Evolutionary conservation across 345 rosid genomes (phyloP).

Genomic region (Erucastrum elatum): DNA sequence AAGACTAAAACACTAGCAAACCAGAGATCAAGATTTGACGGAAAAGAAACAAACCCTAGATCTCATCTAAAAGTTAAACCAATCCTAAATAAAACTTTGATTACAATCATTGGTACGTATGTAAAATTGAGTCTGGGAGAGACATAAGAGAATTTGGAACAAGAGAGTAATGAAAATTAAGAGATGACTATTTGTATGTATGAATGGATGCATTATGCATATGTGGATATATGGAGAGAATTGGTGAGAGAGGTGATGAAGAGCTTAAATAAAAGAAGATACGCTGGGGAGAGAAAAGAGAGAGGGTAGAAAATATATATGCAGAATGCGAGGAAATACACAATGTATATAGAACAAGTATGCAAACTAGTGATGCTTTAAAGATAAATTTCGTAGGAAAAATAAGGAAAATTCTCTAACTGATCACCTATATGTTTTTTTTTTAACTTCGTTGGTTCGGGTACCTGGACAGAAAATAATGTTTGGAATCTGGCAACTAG

Average conservation of each 20-base stretch:
- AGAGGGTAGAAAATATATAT: not conserved
- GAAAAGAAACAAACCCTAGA: constrained; percentile 24
- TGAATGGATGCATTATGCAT: not conserved
- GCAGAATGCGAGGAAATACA: constrained; percentile 17
- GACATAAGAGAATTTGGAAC: not conserved
- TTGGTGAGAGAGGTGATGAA: not conserved
- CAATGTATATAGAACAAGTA: constrained; percentile 18
- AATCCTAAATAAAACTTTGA: not conserved
- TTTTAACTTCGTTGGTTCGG: constrained; percentile 14
- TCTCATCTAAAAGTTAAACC: not conserved
- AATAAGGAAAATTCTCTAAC: not conserved
- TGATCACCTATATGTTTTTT: not conserved
- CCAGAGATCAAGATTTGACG: not conserved
- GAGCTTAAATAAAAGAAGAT: not conserved
- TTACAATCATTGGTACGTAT: not conserved
- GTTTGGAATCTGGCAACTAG: constrained; percentile 14
- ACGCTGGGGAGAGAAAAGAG: not conserved
- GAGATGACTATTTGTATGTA: constrained; percentile 1
- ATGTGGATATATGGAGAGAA: too few species aligned
- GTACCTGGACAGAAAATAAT: constrained; percentile 20
- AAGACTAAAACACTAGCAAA: not conserved
- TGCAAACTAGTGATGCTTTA: constrained; percentile 15
- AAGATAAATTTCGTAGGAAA: not conserved
- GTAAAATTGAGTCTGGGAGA: not conserved
- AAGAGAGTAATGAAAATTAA: not conserved